Base-by-base conservation (phyloP, 306 rosid species). In the Trifolium dubium region DNA sequence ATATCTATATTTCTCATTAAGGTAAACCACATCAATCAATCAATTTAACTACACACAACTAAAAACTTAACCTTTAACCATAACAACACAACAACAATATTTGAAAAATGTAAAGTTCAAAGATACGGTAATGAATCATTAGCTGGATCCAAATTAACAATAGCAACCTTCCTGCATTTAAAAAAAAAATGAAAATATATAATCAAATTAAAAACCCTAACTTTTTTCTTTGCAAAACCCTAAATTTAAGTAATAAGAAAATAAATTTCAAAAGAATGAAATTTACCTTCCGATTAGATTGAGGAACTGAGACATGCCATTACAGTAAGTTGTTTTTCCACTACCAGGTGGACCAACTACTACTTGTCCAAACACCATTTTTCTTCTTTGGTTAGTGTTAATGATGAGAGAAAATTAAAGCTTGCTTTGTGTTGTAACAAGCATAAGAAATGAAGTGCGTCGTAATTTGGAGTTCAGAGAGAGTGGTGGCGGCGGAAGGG, bases 291-390 rank as follows among this genome's bases (percentile, higher is more conserved):
- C 98, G 37, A 93, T 93, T 49, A 93, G 94, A 50, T 69, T 46
- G 60, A 94, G 93, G 77, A 89, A 94, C 77, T 94, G 98, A 68
- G 98, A 91, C 98, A 94, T 88, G 78, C 98, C 98, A 69, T 94
- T 94, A 82, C 98, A 94, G 82, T 91, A 94, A n/a, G 98, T 94
- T 49, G 98, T 89, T 84, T 94, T 93, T n/a, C 98, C 98, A n/a
- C 97, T 89, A 31, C 98, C 97, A 55, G 98, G 98, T 32, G 97
- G 98, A 73, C 98, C 98, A 46, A 91, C 80, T 43, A 91, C 98
- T 60, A 94, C 82, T 90, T 93, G 98, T 72, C 81, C 84, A 66
- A 79, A 65, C 64, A 77, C 85, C 84, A 84, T 79, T 17, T 85
- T 19, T 53, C 53, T 71, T 39, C 64, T 53, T 80, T 50, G 62